phyloP scores from a whole-genome alignment of 78 protist species.

The Speleostelium caveatum region DNA sequence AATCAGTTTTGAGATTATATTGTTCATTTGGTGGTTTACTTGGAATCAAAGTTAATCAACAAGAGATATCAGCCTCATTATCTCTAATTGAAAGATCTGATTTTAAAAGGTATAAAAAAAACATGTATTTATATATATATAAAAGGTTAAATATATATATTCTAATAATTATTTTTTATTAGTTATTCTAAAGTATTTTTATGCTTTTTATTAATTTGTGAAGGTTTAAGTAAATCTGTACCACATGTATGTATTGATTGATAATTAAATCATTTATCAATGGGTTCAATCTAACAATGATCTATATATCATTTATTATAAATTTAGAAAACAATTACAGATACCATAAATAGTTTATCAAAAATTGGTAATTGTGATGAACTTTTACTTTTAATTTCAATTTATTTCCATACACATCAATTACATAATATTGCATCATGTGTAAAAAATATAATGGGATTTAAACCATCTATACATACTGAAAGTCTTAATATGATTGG shows the following conservation, averaged over 20 bases:
- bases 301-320: too few relatives aligned
- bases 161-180: neutral
- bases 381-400: constrained; percentile 38
- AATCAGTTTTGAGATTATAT: constrained; percentile 53
- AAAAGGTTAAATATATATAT: constrained; percentile 9
- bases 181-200: constrained; percentile 48
- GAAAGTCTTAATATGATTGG: constrained; percentile 62
- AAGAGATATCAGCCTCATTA: constrained; percentile 27
- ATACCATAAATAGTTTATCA: constrained; percentile 18
- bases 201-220: constrained; percentile 50
- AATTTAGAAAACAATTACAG: constrained; percentile 24
- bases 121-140: too few relatives aligned
- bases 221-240: constrained; percentile 27
- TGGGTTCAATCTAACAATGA: neutral
- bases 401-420: constrained; percentile 71
- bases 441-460: constrained; percentile 45
- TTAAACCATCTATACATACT: constrained; percentile 68
- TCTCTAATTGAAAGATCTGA: constrained; percentile 8
- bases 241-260: constrained; percentile 17
- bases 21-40: constrained; percentile 56
- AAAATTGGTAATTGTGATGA: constrained; percentile 38
- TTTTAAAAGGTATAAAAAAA: constrained; percentile 4
- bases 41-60: constrained; percentile 41
- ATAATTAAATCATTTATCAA: neutral
- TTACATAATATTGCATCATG: constrained; percentile 36